Evolutionary conservation across 257 asterid species (phyloP).

Genomic region (Penstemon davidsonii): DNA sequence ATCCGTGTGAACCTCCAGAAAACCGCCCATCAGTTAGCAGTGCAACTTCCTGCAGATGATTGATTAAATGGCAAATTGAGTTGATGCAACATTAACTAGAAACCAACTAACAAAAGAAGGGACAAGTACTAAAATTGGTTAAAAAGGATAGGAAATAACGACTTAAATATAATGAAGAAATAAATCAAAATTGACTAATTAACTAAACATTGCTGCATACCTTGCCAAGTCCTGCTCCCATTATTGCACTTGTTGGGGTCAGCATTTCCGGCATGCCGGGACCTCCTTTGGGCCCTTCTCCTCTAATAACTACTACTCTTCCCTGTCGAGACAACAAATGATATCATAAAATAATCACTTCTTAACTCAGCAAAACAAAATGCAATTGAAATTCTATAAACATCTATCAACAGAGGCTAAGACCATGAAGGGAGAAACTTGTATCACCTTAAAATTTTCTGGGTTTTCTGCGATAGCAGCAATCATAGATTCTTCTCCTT

Average conservation of each 20-base stretch:
- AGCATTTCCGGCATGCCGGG: slow-evolving; percentile 99
- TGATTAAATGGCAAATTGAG: background rate
- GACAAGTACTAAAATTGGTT: background rate
- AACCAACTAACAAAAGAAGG: background rate
- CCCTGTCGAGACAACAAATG: slow-evolving; percentile 49
- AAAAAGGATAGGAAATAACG: background rate
- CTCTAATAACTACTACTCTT: slow-evolving; percentile 88
- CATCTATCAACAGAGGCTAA: background rate
- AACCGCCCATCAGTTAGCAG: slow-evolving; percentile 92
- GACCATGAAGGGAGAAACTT: background rate
- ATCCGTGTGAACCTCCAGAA: slow-evolving; percentile 99
- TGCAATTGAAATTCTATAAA: slow-evolving; percentile 20
- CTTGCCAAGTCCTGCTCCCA: slow-evolving; percentile 99
- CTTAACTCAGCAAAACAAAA: background rate
- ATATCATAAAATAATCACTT: background rate
- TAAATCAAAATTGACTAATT: background rate
- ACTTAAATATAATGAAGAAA: background rate
- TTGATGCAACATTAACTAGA: slow-evolving; percentile 2
- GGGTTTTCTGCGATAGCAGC: slow-evolving; percentile 86
- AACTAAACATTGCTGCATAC: slow-evolving; percentile 35
- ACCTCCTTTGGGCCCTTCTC: slow-evolving; percentile 99
- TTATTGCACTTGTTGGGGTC: slow-evolving; percentile 97
- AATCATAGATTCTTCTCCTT: slow-evolving; percentile 95
- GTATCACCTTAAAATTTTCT: slow-evolving; percentile 64
- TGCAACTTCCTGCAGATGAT: slow-evolving; percentile 69